Percentiles rank a stretch among this genome's conserved stretches.
phyloP scores from a whole-genome alignment of 768 basidiomycete genomes.

The Mycena indigotica region DNA sequence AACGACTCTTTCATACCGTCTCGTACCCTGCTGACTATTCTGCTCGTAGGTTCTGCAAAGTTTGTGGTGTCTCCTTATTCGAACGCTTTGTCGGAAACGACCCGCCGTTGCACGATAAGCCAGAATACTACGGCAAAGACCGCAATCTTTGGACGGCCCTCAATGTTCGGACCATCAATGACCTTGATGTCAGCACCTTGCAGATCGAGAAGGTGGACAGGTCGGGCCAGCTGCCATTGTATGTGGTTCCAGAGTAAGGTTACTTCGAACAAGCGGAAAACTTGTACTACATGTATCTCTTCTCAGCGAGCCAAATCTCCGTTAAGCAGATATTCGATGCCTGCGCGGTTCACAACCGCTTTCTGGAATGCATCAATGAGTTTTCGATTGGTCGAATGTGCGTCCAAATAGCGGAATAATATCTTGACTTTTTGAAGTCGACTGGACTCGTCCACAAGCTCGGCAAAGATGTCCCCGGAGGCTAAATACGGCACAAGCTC shows the following conservation, averaged over 20 bases:
- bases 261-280: too few relatives aligned
- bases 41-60: not conserved
- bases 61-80: not conserved
- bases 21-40: not conserved
- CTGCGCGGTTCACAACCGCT: too few relatives aligned
- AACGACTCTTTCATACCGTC: not conserved
- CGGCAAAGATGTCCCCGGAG: too few relatives aligned
- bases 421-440: too few relatives aligned
- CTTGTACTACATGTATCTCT: too few relatives aligned
- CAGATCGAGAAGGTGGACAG: not conserved
- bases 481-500: too few relatives aligned
- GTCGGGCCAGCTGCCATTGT: not conserved
- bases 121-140: not conserved
- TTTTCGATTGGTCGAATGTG: too few relatives aligned
- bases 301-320: too few relatives aligned
- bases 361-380: too few relatives aligned
- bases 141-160: not conserved
- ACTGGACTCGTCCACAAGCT: too few relatives aligned
- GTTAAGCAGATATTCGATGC: too few relatives aligned
- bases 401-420: too few relatives aligned
- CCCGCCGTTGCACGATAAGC: not conserved
- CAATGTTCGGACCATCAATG: not conserved
- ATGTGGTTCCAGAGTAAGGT: not conserved
- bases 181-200: not conserved
- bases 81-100: not conserved